Conservation (phyloP, 83 land plant genomes). For the Thuja plicata region DNA sequence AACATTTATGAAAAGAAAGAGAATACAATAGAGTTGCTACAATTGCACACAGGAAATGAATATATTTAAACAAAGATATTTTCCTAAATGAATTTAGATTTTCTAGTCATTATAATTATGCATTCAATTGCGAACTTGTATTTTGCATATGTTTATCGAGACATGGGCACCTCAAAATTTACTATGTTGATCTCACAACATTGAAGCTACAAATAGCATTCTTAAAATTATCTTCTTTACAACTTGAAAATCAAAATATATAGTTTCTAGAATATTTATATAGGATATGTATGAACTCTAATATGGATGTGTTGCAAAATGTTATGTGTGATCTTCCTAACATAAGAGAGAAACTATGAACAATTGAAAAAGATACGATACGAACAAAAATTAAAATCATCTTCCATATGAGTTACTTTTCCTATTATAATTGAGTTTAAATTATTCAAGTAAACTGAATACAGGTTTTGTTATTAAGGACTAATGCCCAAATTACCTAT, state of each 20-base stretch:
- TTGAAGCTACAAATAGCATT: background rate
- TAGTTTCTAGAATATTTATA: too few species aligned
- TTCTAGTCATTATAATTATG: too few species aligned
- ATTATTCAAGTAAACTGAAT: background rate
- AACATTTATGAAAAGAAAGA: background rate
- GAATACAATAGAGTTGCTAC: background rate
- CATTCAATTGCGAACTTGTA: too few species aligned
- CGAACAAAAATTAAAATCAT: background rate
- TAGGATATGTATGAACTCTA: background rate
- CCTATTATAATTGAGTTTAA: background rate
- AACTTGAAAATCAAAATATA: background rate
- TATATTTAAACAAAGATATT: too few species aligned
- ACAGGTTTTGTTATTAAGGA: background rate
- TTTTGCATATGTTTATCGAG: too few species aligned
- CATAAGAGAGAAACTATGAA: background rate
- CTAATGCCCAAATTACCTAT: background rate
- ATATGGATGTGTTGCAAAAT: background rate
- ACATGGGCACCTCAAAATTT: background rate
- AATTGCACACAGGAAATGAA: background rate
- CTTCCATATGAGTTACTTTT: background rate
- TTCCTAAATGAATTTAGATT: too few species aligned
- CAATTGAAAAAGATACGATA: background rate
- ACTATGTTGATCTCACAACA: background rate
- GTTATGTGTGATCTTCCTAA: background rate
- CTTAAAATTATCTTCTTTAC: background rate